Percentiles rank a stretch among this genome's conserved stretches.
phyloP scores from a whole-genome alignment of 331 rosid genomes.

The Saraca asoca region DNA sequence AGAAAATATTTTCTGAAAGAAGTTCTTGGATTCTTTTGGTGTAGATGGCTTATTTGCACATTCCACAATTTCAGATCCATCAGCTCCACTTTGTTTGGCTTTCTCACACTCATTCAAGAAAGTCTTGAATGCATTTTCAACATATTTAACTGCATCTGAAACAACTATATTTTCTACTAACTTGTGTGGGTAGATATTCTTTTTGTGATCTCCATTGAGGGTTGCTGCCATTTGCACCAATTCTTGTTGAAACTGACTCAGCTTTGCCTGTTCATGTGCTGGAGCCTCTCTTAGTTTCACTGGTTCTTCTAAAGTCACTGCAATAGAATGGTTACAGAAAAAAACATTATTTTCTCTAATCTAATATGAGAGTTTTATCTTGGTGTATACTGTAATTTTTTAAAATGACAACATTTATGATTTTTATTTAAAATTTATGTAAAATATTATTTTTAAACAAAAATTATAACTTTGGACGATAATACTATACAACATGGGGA shows the following conservation, averaged over 20 bases:
- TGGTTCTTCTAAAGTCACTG: slow-evolving; percentile 56
- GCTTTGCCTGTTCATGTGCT: slow-evolving; percentile 37
- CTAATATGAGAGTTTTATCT: too few species aligned
- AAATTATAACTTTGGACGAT: too few species aligned
- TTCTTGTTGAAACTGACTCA: slow-evolving; percentile 70
- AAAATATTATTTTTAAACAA: too few species aligned
- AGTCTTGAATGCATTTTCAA: slow-evolving; percentile 45
- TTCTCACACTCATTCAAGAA: slow-evolving; percentile 59
- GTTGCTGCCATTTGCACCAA: slow-evolving; percentile 74
- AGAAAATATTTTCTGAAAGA: slow-evolving; percentile 46
- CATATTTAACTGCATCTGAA: slow-evolving; percentile 55
- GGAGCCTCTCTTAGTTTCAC: slow-evolving; percentile 46
- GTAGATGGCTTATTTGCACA: slow-evolving; percentile 25
- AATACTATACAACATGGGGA: too few species aligned
- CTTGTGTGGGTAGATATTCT: slow-evolving; percentile 55
- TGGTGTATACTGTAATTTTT: too few species aligned
- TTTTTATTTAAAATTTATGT: too few species aligned
- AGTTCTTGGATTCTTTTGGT: slow-evolving; percentile 21
- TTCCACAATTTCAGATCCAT: slow-evolving; percentile 48
- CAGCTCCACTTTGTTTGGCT: slow-evolving; percentile 58
- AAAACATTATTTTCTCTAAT: too few species aligned
- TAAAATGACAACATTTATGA: too few species aligned
- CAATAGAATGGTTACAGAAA: not conserved
- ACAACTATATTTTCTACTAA: slow-evolving; percentile 54
- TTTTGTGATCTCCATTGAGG: slow-evolving; percentile 60